phyloP scores from a whole-genome alignment of 805 yeast genomes.

The Pichia deserticola region DNA sequence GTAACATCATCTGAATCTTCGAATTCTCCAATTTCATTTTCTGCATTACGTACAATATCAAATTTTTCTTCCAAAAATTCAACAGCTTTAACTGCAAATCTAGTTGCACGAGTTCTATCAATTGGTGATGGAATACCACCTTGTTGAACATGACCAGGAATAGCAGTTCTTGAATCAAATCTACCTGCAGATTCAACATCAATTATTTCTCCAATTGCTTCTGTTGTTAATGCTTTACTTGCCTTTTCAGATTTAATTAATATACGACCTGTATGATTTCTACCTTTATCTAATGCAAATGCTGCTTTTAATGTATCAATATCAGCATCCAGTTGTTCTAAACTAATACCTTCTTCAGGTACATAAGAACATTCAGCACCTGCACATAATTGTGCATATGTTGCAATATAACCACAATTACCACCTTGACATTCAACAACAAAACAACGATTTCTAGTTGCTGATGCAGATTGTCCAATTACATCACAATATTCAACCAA shows the following conservation, averaged over 20 bases:
- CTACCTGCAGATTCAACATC: slow-evolving; percentile 54
- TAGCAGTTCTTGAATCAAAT: slow-evolving; percentile 72
- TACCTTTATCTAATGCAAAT: slow-evolving; percentile 56
- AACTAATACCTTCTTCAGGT: slow-evolving; percentile 62
- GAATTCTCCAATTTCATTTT: slow-evolving; percentile 27
- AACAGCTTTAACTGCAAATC: slow-evolving; percentile 63
- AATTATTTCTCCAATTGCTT: slow-evolving; percentile 63
- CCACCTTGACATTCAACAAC: slow-evolving; percentile 86
- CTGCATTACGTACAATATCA: slow-evolving; percentile 14
- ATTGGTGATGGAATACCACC: slow-evolving; percentile 73
- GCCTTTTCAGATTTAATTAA: slow-evolving; percentile 62
- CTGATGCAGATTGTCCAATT: slow-evolving; percentile 72
- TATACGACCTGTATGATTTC: slow-evolving; percentile 61
- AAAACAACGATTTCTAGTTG: slow-evolving; percentile 70
- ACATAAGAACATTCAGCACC: slow-evolving; percentile 73
- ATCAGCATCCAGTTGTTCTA: slow-evolving; percentile 58
- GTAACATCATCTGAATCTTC: slow-evolving; percentile 22
- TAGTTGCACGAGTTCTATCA: slow-evolving; percentile 68
- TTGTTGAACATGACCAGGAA: slow-evolving; percentile 85
- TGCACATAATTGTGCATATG: slow-evolving; percentile 57
- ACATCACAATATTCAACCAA: slow-evolving; percentile 69
- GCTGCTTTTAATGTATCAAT: slow-evolving; percentile 52
- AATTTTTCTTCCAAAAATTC: slow-evolving; percentile 51
- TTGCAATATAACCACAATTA: slow-evolving; percentile 71
- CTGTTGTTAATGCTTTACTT: slow-evolving; percentile 58